Evolutionary conservation across 2,329 filamentous ascomycete species (phyloP).

Genomic region (Akanthomyces muscarius): DNA sequence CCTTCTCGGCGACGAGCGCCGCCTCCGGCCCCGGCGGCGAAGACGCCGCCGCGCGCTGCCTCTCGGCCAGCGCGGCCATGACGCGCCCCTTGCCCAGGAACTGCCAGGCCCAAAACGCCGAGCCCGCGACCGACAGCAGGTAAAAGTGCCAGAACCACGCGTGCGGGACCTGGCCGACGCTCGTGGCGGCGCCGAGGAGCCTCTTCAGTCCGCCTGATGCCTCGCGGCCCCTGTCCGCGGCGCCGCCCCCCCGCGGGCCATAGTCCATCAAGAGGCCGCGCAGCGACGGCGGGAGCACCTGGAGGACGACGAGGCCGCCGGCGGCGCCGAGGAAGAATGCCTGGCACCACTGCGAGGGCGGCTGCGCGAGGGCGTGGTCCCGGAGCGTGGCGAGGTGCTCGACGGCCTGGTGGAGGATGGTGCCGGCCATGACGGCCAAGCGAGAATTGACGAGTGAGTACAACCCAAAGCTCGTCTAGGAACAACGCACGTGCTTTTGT

Average conservation of each 20-base stretch:
- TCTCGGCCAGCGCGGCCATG: constrained; percentile 45
- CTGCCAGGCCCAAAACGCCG: constrained; percentile 70
- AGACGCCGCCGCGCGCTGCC: constrained; percentile 20
- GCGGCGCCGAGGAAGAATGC: constrained; percentile 44
- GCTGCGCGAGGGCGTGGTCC: constrained; percentile 8
- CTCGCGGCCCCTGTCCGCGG: constrained; percentile 15
- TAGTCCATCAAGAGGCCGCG: constrained; percentile 46
- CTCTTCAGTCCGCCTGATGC: constrained; percentile 22
- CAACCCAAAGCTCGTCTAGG: background rate
- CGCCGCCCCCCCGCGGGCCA: constrained; percentile 40
- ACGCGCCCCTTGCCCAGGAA: constrained; percentile 51
- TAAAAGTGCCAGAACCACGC: constrained; percentile 91
- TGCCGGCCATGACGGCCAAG: background rate
- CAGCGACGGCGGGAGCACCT: constrained; percentile 41
- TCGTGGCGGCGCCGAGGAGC: constrained; percentile 29
- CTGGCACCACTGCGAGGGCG: constrained; percentile 39
- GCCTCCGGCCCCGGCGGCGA: background rate
- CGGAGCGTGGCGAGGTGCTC: background rate
- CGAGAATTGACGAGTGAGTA: background rate
- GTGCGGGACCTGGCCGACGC: constrained; percentile 66
- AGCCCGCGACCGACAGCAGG: constrained; percentile 62
- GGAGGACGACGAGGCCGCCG: constrained; percentile 38
- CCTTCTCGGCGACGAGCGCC: constrained; percentile 38
- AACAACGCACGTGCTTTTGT: too few relatives aligned
- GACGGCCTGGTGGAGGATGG: background rate